Evolutionary conservation across 2,329 filamentous ascomycete genomes (phyloP), one percentile per base, ranked within the genome.

Genomic region (Lomentospora prolificans): DNA sequence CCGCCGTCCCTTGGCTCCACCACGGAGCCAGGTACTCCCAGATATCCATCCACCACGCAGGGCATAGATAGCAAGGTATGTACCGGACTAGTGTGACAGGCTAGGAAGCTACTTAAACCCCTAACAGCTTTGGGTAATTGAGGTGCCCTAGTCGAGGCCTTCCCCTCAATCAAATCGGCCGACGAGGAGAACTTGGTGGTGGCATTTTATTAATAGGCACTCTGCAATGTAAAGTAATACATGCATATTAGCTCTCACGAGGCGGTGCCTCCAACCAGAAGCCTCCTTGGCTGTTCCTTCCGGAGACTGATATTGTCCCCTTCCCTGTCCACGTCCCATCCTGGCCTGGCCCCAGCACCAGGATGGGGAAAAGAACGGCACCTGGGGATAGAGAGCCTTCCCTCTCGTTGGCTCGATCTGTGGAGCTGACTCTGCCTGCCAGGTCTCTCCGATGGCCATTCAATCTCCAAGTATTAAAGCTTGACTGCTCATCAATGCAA

Each of bases 181-280:
- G 53, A 50, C 27, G 28, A 31, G 14, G 27, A 25, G 30, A 25
- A 50, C 6, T 19, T 19, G 24, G 14, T 24, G 28, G 22, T 27
- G 9, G 52, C 36, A 44, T 44, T 54, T 33, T 55, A 55, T 51
- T 55, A 51, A 55, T 55, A 51, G 53, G 25, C 33, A 25, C 27
- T 24, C 30, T 51, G 27, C 39, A 55, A 50, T 48, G 12, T 48
- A 50, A 8, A 46, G 22, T 41, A 41, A 51, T 28, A 14, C 6
- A 30, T 24, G 19, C 33, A 36, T 48, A 55, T 51, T 50, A 51
- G 46, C 24, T 22, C 17, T 22, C 4, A 27, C 36, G 25, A 44
- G 25, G 30, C 30, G 12, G 7, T 6, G 30, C 30, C 6, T 12
- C 30, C 30, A 33, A 33, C 30, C 30, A 33, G 12, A 12, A 6